Conservation (phyloP, 208 protist genomes). For the Novymonas esmeraldas region DNA sequence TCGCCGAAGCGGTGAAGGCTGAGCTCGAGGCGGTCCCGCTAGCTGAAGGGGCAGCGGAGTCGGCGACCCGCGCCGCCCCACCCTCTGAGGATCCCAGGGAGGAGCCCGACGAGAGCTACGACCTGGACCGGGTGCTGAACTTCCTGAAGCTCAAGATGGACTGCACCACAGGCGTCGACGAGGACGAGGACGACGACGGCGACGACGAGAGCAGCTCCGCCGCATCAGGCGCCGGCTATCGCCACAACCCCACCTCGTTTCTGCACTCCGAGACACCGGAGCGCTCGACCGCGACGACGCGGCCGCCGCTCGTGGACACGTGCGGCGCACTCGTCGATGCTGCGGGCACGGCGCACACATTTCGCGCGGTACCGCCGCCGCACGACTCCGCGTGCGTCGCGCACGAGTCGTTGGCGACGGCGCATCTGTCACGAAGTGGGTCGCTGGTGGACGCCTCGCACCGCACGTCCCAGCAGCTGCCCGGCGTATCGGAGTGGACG, state of each 20-base stretch:
- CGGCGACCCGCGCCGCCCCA: background rate
- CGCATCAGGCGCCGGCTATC: conserved; percentile 5
- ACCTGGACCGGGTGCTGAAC: conserved; percentile 25
- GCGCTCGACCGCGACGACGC: background rate
- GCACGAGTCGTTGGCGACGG: conserved; percentile 6
- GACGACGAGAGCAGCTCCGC: conserved; percentile 12
- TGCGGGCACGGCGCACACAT: background rate
- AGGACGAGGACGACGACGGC: conserved; percentile 16
- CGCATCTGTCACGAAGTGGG: conserved; percentile 1
- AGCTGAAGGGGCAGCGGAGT: background rate
- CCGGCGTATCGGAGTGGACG: conserved; percentile 12
- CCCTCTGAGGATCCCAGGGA: conserved; percentile 1
- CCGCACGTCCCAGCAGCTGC: conserved; percentile 2
- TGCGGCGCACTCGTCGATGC: background rate
- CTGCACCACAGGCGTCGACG: conserved; percentile 4
- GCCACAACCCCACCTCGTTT: conserved; percentile 14
- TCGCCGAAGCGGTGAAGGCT: background rate
- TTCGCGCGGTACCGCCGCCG: conserved; percentile 16
- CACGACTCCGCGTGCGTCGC: background rate
- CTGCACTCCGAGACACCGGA: conserved; percentile 11
- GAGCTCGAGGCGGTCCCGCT: background rate
- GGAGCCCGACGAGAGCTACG: conserved; percentile 26
- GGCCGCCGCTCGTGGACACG: background rate
- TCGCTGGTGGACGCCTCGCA: conserved; percentile 5
- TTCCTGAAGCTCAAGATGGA: conserved; percentile 23